phyloP scores from a whole-genome alignment of 345 rosid genomes.

The Stellera chamaejasme region DNA sequence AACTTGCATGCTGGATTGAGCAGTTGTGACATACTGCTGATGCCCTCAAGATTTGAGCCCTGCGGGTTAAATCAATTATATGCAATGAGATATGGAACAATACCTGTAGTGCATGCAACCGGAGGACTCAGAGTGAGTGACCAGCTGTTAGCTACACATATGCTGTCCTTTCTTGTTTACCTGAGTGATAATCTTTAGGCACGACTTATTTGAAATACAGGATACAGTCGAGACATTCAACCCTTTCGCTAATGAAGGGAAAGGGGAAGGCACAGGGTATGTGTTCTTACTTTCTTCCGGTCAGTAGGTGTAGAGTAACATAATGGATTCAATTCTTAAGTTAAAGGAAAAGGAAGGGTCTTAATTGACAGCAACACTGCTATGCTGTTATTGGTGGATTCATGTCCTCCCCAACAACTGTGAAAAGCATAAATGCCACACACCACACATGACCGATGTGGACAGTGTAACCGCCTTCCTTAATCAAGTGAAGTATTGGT shows the following conservation, averaged over 20 bases:
- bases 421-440: too few relatives aligned
- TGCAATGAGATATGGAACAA: constrained; percentile 95
- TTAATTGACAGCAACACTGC: too few relatives aligned
- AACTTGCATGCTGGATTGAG: constrained; percentile 16
- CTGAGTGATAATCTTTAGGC: constrained; percentile 6
- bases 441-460: too few relatives aligned
- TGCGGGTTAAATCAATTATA: constrained; percentile 93
- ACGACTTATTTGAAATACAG: constrained; percentile 25
- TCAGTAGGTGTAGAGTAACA: neutral
- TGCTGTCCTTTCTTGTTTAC: neutral
- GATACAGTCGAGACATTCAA: constrained; percentile 82
- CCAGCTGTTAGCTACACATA: neutral
- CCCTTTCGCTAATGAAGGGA: constrained; percentile 62
- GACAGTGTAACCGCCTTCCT: too few relatives aligned
- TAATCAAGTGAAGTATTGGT: too few relatives aligned
- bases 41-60: constrained; percentile 98
- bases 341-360: too few relatives aligned
- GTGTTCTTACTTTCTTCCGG: constrained; percentile 11
- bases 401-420: too few relatives aligned
- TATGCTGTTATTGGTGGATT: too few relatives aligned
- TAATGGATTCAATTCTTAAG: neutral
- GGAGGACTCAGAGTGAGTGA: constrained; percentile 90
- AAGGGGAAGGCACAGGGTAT: constrained; percentile 85
- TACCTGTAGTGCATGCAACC: constrained; percentile 87
- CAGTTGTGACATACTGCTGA: constrained; percentile 92